phyloP scores from a whole-genome alignment of 2,329 filamentous ascomycete species.

The Trichoderma sp. region DNA sequence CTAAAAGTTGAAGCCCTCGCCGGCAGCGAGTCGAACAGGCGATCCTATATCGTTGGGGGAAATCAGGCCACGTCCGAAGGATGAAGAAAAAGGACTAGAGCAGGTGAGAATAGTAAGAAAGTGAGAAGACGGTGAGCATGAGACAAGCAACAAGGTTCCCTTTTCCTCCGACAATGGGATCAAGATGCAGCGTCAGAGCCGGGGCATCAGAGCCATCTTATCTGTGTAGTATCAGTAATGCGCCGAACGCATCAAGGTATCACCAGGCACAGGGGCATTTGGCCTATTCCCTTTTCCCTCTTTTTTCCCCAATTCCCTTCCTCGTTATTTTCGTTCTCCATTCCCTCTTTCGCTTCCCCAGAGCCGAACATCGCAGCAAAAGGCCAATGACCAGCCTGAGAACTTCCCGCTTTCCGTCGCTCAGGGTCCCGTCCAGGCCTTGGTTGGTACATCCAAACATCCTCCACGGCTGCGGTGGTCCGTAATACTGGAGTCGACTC shows the following conservation, averaged over 20 bases:
- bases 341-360: background rate
- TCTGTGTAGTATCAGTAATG: background rate
- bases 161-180: background rate
- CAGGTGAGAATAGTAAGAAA: background rate
- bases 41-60: background rate
- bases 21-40: background rate
- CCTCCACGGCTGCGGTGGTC: background rate
- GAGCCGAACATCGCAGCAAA: background rate
- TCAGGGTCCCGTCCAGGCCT: background rate
- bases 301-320: background rate
- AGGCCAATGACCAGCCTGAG: background rate
- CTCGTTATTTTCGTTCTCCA: background rate
- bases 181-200: background rate
- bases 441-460: background rate
- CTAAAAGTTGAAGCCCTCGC: slow-evolving; percentile 7
- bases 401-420: background rate
- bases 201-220: background rate
- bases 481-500: slow-evolving; percentile 14
- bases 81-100: background rate
- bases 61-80: background rate
- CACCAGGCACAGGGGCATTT: background rate
- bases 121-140: background rate
- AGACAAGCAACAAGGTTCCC: background rate
- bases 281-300: background rate
- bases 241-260: background rate